Evolutionary conservation across 1,139 yeast genomes (phyloP), one percentile per base, ranked within the genome.

Genomic region (Pichia sp.): DNA sequence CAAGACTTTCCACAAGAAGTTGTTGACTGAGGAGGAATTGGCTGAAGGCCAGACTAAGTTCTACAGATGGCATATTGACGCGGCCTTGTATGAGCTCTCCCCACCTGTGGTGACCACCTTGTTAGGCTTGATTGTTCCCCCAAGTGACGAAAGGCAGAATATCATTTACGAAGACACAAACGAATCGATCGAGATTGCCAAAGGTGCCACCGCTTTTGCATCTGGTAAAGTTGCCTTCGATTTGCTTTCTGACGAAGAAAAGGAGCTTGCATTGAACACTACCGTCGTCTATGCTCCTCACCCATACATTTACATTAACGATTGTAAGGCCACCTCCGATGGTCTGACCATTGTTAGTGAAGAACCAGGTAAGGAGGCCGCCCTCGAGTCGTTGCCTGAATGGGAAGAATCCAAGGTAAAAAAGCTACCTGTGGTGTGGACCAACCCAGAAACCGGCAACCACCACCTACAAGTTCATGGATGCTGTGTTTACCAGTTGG

Each of bases 31-130:
- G 33, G 83, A 87, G 60, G 81, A 86, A 63, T 75, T 74, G 54
- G 77, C 78, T 3, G 74, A 79, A 34, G 81, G 84, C 55, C 78
- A 79, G 69, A 89, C 96, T 1, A 78, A 95, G 62, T 89, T 85
- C 69, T 89, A 88, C 78, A 81, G 96, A 73, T 89, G 96, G 96
- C 96, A 89, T 72, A 87, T 89, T 63, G 96, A 89, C 71, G 85
- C 93, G 48, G 96, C 96, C 6, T 78, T 89, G 51, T 89, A 89
- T 65, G 96, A 82, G 40, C 77, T 88, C 63, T 82, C 92, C 8
- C 96, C 96, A 33, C 96, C 96, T 36, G 78, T 85, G 62, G 88
- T 85, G 49, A 89, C 96, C 3, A 88, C 96, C 1, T 77, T 89
- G 58, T 76, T 89, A 55, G 96, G 96, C 6, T 83, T 89, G 61